Conservation (phyloP, 1,284 basidiomycete species). For the Malassezia dermatis region DNA sequence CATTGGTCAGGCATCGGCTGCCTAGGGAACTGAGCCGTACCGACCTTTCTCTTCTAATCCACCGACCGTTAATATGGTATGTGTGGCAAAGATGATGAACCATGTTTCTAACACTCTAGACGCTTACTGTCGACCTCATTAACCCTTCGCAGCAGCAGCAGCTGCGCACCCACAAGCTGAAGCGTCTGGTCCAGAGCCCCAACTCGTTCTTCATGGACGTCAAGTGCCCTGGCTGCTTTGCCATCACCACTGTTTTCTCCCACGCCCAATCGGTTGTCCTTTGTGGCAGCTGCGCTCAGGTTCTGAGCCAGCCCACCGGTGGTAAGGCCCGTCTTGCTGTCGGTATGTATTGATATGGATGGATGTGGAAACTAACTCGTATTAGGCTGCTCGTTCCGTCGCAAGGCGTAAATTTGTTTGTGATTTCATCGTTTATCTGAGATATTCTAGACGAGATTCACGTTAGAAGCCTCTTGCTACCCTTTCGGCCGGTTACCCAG, state of each 20-base stretch:
- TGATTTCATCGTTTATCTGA: neutral
- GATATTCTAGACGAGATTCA: neutral
- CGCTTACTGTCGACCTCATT: conserved; percentile 95
- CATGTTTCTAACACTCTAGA: conserved; percentile 53
- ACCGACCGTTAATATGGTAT: conserved; percentile 1
- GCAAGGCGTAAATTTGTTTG: conserved; percentile 30
- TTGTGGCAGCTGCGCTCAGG: conserved; percentile 84
- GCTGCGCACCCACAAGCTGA: conserved; percentile 75
- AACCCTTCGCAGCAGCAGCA: conserved; percentile 80
- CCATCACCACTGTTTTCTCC: conserved; percentile 88
- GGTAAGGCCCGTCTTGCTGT: conserved; percentile 96
- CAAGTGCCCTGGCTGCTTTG: conserved; percentile 94
- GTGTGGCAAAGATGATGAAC: neutral
- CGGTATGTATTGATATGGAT: conserved; percentile 57
- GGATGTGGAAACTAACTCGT: neutral
- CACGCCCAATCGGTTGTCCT: conserved; percentile 86
- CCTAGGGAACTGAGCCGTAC: neutral
- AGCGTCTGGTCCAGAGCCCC: conserved; percentile 85
- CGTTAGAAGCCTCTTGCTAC: neutral
- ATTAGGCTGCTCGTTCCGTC: conserved; percentile 41
- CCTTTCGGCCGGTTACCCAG: neutral
- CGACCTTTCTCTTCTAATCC: neutral
- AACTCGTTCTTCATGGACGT: conserved; percentile 94
- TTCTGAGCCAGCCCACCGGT: conserved; percentile 96
- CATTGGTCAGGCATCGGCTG: neutral